A percentile compares a stretch with the other conserved stretches of the same genome.
These are phyloP conservation scores for Aspergillus uvarum DNA, from an alignment of 2,329 filamentous ascomycete species.

Conservation along the genomic window DNA sequence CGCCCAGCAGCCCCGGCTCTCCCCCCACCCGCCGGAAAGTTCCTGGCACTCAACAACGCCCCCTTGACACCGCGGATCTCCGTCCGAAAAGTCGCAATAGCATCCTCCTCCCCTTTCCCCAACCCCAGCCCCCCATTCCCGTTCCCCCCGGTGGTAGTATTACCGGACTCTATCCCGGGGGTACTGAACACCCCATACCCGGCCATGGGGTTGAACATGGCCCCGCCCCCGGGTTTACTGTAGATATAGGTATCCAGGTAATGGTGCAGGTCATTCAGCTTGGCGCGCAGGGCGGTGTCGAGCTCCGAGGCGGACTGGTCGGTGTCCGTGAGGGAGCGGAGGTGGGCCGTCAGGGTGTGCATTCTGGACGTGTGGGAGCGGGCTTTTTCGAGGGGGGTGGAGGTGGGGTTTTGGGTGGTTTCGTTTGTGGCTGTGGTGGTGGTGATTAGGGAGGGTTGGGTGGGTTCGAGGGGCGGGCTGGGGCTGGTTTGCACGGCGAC, in stretches of 20 bases:
- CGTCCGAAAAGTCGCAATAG: constrained; percentile 57
- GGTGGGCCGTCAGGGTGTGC: constrained; percentile 52
- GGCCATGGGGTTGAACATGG: constrained; percentile 25
- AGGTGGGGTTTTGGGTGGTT: no score
- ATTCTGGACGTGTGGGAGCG: constrained; percentile 47
- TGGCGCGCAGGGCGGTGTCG: constrained; percentile 35
- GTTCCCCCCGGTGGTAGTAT: constrained; percentile 8
- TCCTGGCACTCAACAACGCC: constrained; percentile 61
- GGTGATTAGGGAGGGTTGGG: constrained; percentile 9
- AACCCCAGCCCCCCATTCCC: constrained; percentile 18
- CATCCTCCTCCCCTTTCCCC: constrained; percentile 53
- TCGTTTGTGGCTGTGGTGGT: constrained; percentile 5
- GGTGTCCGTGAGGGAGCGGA: constrained; percentile 48
- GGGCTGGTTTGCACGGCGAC: constrained; percentile 61
- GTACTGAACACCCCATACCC: constrained; percentile 38
- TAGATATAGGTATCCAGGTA: constrained; percentile 54
- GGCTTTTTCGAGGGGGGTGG: constrained; percentile 23
- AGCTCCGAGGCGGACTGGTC: constrained; percentile 36
- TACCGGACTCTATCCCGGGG: constrained; percentile 27
- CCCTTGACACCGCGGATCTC: constrained; percentile 65
- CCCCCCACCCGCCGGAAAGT: constrained; percentile 51
- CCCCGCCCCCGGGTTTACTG: constrained; percentile 21
- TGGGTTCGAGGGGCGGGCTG: constrained; percentile 35
- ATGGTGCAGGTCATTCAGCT: constrained; percentile 48
- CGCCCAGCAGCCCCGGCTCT: constrained; percentile 8